phyloP scores from a whole-genome alignment of 2,329 filamentous ascomycete genomes.

The Cercospora berteroae region DNA sequence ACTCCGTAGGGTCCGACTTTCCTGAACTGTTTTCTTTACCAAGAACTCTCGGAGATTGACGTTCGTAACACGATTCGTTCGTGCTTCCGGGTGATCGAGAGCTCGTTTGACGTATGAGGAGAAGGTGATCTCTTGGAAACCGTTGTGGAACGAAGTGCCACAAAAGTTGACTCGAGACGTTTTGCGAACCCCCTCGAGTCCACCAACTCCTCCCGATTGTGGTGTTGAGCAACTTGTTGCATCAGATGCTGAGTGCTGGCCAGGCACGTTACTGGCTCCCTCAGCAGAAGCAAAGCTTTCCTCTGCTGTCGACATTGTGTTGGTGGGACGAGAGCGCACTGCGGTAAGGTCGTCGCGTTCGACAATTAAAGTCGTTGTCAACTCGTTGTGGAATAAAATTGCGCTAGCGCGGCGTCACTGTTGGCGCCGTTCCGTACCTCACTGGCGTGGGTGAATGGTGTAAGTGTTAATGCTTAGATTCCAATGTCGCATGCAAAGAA shows the following conservation, averaged over 20 bases:
- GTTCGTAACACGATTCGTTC: background rate
- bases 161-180: background rate
- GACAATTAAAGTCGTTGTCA: background rate
- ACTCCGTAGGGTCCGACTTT: background rate
- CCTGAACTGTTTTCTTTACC: background rate
- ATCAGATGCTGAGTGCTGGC: background rate
- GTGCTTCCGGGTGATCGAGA: background rate
- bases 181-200: background rate
- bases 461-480: background rate
- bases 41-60: background rate
- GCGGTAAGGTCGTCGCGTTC: background rate
- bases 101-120: conserved; percentile 3
- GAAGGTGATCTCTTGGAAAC: background rate
- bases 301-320: background rate
- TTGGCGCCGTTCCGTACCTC: background rate
- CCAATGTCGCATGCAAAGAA: background rate
- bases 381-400: background rate
- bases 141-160: background rate
- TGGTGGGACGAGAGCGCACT: background rate
- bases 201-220: background rate
- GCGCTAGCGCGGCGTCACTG: background rate
- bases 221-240: background rate
- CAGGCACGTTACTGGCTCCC: background rate
- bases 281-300: background rate
- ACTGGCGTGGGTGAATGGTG: background rate